phyloP scores from a whole-genome alignment of 768 basidiomycete species.

The Boletus sp. region DNA sequence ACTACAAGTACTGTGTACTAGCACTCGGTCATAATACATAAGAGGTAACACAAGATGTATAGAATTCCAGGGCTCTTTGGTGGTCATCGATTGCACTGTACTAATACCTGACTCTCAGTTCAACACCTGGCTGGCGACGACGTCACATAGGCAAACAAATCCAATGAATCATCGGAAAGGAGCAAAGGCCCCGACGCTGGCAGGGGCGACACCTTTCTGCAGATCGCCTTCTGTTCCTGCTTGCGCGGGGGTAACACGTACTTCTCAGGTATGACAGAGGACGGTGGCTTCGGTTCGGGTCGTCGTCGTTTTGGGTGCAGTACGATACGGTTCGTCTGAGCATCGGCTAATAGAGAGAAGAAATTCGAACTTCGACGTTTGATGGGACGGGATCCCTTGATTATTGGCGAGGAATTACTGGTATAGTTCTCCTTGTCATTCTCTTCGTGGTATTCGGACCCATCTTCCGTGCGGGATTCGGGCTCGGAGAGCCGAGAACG shows the following conservation, averaged over 20 bases:
- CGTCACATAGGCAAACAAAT: constrained; percentile 42
- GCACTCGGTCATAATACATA: too few species aligned
- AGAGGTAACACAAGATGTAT: too few species aligned
- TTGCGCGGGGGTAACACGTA: constrained; percentile 7
- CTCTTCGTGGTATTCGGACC: constrained; percentile 21
- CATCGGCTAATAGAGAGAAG: constrained; percentile 39
- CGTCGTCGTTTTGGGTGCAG: constrained; percentile 29
- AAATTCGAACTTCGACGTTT: constrained; percentile 32
- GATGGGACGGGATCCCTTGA: constrained; percentile 8
- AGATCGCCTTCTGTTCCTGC: constrained; percentile 5
- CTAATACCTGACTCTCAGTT: background rate
- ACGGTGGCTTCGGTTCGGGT: background rate
- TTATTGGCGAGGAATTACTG: constrained; percentile 2
- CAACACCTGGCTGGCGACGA: constrained; percentile 29
- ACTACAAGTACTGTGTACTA: background rate
- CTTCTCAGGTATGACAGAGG: constrained; percentile 18
- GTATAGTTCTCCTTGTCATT: constrained; percentile 20
- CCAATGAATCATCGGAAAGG: constrained; percentile 47
- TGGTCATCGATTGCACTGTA: too few species aligned
- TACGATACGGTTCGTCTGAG: constrained; percentile 34
- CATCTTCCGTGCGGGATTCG: constrained; percentile 17
- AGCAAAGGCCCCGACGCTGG: constrained; percentile 8
- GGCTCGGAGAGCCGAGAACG: constrained; percentile 8
- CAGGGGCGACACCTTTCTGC: background rate
- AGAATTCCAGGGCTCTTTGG: too few species aligned